Conservation (phyloP, 768 basidiomycete genomes). For the Mycena pura region DNA sequence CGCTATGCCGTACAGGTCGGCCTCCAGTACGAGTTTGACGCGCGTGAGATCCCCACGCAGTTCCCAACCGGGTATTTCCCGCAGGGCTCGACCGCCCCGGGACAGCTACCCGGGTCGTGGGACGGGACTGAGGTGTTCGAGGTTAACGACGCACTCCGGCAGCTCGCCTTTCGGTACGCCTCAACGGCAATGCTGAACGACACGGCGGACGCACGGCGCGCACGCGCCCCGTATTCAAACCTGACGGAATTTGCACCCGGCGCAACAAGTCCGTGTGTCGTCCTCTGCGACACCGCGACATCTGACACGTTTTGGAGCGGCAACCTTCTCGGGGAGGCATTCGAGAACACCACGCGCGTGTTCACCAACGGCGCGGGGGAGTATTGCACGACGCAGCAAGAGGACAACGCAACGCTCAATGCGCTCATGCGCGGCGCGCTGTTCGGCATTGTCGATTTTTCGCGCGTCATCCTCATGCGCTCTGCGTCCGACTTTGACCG, state of each 20-base stretch:
- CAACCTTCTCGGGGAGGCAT: slow-evolving; percentile 39
- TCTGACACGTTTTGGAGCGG: slow-evolving; percentile 47
- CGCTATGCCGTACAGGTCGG: slow-evolving; percentile 46
- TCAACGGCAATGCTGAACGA: slow-evolving; percentile 41
- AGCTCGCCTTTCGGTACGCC: slow-evolving; percentile 36
- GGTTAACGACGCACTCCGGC: slow-evolving; percentile 48
- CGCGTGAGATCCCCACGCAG: slow-evolving; percentile 45
- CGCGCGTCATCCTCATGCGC: slow-evolving; percentile 45
- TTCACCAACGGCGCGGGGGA: slow-evolving; percentile 40
- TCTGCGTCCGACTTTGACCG: slow-evolving; percentile 45
- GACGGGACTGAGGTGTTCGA: slow-evolving; percentile 57
- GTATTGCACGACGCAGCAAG: slow-evolving; percentile 45
- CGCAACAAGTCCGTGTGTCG: slow-evolving; percentile 38
- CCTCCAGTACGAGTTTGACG: slow-evolving; percentile 49
- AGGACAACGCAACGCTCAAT: slow-evolving; percentile 49
- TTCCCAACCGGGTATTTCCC: slow-evolving; percentile 45
- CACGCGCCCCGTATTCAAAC: slow-evolving; percentile 38
- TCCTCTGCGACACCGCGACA: slow-evolving; percentile 45
- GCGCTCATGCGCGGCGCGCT: slow-evolving; percentile 43
- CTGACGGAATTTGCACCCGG: slow-evolving; percentile 35
- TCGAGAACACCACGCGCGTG: slow-evolving; percentile 44
- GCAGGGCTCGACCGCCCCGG: slow-evolving; percentile 36
- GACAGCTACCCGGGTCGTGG: slow-evolving; percentile 31
- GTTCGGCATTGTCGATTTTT: slow-evolving; percentile 37
- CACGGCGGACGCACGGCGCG: slow-evolving; percentile 35